Percentiles rank a stretch among this genome's conserved stretches.
Conservation (phyloP, 2,329 filamentous ascomycete genomes). For the Ophiostoma ips region DNA sequence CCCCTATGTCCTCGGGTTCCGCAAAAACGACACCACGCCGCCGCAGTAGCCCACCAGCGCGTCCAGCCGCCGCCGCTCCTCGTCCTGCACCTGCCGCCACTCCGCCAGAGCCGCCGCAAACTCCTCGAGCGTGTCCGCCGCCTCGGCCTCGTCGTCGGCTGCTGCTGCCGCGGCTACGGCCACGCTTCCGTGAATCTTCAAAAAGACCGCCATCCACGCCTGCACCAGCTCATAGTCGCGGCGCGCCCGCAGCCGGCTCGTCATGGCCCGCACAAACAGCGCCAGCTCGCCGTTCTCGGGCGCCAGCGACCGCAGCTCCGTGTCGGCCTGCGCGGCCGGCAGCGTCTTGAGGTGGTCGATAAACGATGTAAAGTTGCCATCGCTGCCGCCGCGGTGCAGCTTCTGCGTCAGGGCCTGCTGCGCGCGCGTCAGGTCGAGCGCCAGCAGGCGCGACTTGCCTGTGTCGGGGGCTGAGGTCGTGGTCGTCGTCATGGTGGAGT, state of each 20-base stretch:
- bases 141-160: conserved; percentile 19
- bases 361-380: conserved; percentile 37
- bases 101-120: conserved; percentile 35
- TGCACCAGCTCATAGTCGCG: conserved; percentile 88
- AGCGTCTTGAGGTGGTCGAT: conserved; percentile 69
- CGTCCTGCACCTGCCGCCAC: conserved; percentile 62
- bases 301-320: conserved; percentile 71
- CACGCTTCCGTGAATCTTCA: conserved; percentile 51
- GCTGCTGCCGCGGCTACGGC: background rate
- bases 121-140: background rate
- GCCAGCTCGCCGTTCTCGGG: conserved; percentile 51
- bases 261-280: conserved; percentile 71
- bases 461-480: background rate
- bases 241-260: conserved; percentile 49
- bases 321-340: conserved; percentile 71
- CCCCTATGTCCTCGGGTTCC: conserved; percentile 40
- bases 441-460: conserved; percentile 51
- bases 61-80: conserved; percentile 56
- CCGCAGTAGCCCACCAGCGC: conserved; percentile 74
- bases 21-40: conserved; percentile 72
- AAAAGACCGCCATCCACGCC: conserved; percentile 93
- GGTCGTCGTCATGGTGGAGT: background rate
- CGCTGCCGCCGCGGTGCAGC: conserved; percentile 26
- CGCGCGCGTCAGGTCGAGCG: conserved; percentile 43
- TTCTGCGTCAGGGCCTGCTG: conserved; percentile 46